Evolutionary conservation across 306 rosid species (phyloP).

Genomic region (Castanea sativa): DNA sequence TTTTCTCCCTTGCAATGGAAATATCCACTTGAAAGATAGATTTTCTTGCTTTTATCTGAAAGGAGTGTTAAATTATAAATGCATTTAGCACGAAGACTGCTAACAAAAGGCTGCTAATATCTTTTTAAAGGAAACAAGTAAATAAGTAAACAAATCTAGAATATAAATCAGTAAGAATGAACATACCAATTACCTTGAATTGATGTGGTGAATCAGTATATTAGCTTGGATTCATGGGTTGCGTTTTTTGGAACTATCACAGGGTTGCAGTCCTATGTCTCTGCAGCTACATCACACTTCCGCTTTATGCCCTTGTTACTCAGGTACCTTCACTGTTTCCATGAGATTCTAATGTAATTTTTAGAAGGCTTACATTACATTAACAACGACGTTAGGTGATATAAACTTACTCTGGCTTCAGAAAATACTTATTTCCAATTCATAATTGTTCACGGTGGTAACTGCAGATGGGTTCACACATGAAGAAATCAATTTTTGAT

Average conservation of each 20-base stretch:
- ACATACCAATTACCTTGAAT: neutral
- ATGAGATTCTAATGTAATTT: neutral
- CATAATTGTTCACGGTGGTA: neutral
- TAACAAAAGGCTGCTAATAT: neutral
- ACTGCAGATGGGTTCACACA: conserved; percentile 80
- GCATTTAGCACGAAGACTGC: neutral
- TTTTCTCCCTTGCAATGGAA: neutral
- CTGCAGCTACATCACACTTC: conserved; percentile 92
- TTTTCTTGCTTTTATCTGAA: neutral
- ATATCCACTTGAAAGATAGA: neutral
- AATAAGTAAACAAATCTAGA: neutral
- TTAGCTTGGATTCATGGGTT: neutral
- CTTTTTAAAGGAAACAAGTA: neutral
- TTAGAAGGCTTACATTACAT: neutral
- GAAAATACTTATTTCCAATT: neutral
- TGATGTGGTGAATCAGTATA: neutral
- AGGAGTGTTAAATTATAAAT: neutral
- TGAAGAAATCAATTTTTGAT: conserved; percentile 79
- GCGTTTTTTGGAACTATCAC: conserved; percentile 12
- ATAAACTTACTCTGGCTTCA: neutral
- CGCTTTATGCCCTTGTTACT: conserved; percentile 82
- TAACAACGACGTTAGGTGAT: neutral
- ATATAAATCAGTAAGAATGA: neutral
- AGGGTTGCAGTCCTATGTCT: conserved; percentile 58
- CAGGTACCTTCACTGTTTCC: conserved; percentile 50